These are phyloP conservation scores for Blastobotrys proliferans DNA, from an alignment of 1,139 yeast species.

Conservation along the genomic window DNA sequence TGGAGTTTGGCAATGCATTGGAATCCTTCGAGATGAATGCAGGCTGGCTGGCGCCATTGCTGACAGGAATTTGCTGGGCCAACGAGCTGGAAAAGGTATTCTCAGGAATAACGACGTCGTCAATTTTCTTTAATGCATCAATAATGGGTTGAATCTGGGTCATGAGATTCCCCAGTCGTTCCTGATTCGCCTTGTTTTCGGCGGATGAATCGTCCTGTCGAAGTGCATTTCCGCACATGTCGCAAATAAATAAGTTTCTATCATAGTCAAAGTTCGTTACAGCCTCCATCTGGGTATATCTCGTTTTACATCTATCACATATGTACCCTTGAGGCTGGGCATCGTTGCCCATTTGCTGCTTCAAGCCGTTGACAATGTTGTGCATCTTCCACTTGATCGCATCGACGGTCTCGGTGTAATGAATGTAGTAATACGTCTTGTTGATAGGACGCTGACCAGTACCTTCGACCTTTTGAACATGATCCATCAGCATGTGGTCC, in stretches of 20 bases:
- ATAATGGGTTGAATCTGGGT: slow-evolving; percentile 86
- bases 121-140: slow-evolving; percentile 76
- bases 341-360: slow-evolving; percentile 71
- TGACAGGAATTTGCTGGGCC: slow-evolving; percentile 65
- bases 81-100: slow-evolving; percentile 80
- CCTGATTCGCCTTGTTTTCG: slow-evolving; percentile 79
- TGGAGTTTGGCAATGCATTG: slow-evolving; percentile 34
- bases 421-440: slow-evolving; percentile 81
- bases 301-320: slow-evolving; percentile 80
- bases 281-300: slow-evolving; percentile 84
- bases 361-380: slow-evolving; percentile 69
- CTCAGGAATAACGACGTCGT: slow-evolving; percentile 79
- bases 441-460: slow-evolving; percentile 64
- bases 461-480: slow-evolving; percentile 80
- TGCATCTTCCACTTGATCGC: slow-evolving; percentile 96
- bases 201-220: slow-evolving; percentile 86
- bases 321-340: slow-evolving; percentile 92
- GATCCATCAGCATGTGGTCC: slow-evolving; percentile 56
- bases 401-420: slow-evolving; percentile 90
- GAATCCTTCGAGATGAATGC: slow-evolving; percentile 29
- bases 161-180: slow-evolving; percentile 79
- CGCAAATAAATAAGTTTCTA: slow-evolving; percentile 76
- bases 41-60: too few species aligned
- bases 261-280: slow-evolving; percentile 76
- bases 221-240: slow-evolving; percentile 63